Base-by-base conservation (phyloP, 2,329 filamentous ascomycete species). In the Claviceps purpurea region DNA sequence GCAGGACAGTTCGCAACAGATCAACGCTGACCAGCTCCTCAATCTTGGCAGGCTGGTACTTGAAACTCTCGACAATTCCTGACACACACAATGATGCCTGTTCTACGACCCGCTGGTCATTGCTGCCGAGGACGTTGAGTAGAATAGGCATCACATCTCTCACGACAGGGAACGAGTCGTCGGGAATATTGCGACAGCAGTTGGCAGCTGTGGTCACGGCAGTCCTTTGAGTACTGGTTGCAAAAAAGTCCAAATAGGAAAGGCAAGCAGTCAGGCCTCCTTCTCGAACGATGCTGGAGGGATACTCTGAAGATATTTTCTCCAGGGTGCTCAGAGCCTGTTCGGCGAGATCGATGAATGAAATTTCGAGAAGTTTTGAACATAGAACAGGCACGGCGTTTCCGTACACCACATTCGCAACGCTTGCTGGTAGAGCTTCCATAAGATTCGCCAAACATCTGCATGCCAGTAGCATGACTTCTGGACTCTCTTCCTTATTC, bases 131-230 rank as follows among this genome's bases (percentile, higher is more conserved):
- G 14, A 97, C 93, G 62, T 89, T 89, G 54, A 95, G 81, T 37
- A 98, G 76, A 26, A 89, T 96, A 6, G 90, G 90, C 93, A 98
- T 98, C 43, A 96, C 93, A 67, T 96, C 90, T 62, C 84, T 82
- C 48, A 98, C 87, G 10, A 94, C 90, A 1, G 82, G 75, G 63
- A 98, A 98, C 0, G 89, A 94, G 62, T 97, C 93, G 60, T 91
- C 85, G 1, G 90, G 88, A 18, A 98, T 93, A 64, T 96, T 96
- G 56, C 93, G 87, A 67, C 94, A 98, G 71, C 93, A 98, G 64
- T 98, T 98, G 52, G 93, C 94, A 10, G 94, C 93, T 13, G 91
- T 98, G 3, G 90, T 97, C 7, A 98, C 93, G 6, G 93, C 93
- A 14, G 91, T 96, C 58, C 93, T 82, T 68, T 98, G 93, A 2